These are phyloP conservation scores for Pyrenophora graminea DNA, from an alignment of 2,329 filamentous ascomycete genomes.

Conservation along the genomic window DNA sequence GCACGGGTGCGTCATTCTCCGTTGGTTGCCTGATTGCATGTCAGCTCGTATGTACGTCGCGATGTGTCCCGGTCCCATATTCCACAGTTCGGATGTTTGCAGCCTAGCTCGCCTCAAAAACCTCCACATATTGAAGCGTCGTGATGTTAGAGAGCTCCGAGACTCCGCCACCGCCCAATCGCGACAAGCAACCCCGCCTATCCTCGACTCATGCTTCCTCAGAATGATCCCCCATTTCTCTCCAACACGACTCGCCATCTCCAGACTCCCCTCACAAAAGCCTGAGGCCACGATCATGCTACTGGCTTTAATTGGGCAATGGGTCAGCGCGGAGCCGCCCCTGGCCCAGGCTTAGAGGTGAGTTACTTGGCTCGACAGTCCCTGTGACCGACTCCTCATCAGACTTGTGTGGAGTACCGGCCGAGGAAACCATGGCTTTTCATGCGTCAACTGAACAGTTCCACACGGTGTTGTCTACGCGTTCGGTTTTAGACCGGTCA, in stretches of 20 bases:
- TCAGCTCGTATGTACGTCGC: background rate
- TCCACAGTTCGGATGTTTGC: conserved; percentile 8
- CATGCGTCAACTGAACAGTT: background rate
- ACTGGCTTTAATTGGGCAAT: conserved; percentile 9
- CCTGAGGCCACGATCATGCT: conserved; percentile 3
- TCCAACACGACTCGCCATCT: conserved; percentile 13
- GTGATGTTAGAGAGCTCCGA: conserved; percentile 2
- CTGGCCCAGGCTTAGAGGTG: conserved; percentile 2
- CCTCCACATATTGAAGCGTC: background rate
- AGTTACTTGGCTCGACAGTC: conserved; percentile 2
- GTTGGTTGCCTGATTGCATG: background rate
- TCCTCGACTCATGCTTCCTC: conserved; percentile 4
- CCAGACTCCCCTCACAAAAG: background rate
- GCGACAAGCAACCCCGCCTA: background rate
- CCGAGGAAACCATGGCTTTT: too few relatives aligned
- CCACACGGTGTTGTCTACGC: background rate
- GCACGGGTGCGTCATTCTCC: background rate
- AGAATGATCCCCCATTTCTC: background rate
- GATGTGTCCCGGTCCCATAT: background rate
- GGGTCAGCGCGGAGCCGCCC: background rate
- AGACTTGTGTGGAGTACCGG: background rate
- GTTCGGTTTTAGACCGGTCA: background rate
- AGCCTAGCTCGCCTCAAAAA: background rate
- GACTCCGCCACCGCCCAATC: conserved; percentile 12
- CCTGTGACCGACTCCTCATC: conserved; percentile 11